These are phyloP conservation scores for Candida schatavii DNA, from an alignment of 805 yeast genomes.

Conservation along the genomic window DNA sequence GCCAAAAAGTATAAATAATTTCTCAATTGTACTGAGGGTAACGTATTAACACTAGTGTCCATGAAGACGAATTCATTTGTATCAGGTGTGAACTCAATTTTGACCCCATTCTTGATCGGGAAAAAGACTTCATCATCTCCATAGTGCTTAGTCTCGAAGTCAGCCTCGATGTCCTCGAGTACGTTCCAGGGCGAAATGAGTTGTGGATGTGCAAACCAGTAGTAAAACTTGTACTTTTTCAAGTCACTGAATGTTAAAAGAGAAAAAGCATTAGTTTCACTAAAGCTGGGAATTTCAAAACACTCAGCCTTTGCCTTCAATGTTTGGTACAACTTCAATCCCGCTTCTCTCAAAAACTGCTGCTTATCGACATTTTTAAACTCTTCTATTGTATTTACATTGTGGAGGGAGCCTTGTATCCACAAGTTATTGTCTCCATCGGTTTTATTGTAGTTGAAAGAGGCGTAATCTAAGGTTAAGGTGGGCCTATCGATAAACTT, in stretches of 20 bases:
- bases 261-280: constrained; percentile 32
- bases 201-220: constrained; percentile 86
- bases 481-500: constrained; percentile 35
- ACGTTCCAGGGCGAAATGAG: constrained; percentile 51
- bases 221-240: constrained; percentile 81
- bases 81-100: not conserved
- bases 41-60: constrained; percentile 28
- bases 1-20: constrained; percentile 55
- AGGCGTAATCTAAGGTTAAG: constrained; percentile 31
- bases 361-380: constrained; percentile 71
- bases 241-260: constrained; percentile 77
- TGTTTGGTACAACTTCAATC: constrained; percentile 17
- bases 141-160: not conserved
- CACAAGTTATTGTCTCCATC: constrained; percentile 14
- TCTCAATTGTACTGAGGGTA: constrained; percentile 53
- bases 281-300: constrained; percentile 23
- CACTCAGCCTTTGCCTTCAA: constrained; percentile 36
- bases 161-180: constrained; percentile 1
- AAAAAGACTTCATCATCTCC: not conserved
- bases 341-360: constrained; percentile 46
- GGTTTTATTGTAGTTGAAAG: constrained; percentile 21
- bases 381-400: constrained; percentile 83
- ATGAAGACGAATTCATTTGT: constrained; percentile 23
- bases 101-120: constrained; percentile 1
- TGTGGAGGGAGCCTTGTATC: constrained; percentile 39